Base-by-base conservation (phyloP, 495 filamentous ascomycete genomes). In the Lasiosphaeriaceae sp. region DNA sequence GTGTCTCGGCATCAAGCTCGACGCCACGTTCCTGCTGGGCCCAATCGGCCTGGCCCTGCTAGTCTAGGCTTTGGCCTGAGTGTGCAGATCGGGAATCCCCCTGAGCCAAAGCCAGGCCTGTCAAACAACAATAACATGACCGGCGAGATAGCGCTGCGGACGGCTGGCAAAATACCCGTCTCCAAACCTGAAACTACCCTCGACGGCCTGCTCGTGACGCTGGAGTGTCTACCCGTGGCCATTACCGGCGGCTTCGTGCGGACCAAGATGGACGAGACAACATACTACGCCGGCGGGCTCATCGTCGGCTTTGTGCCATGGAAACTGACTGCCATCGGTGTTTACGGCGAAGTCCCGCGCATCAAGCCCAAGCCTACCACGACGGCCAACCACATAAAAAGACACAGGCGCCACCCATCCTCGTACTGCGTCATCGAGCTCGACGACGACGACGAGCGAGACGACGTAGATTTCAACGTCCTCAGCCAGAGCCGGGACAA, bases 131-230 rank as follows among this genome's bases (percentile, higher is more conserved):
- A 35, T 35, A 12, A 35, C 31, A 35, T 35, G 31, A 35, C 31
- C 7, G 12, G 7, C 31, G 12, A 35, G 31, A 12, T 12, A 12
- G 12, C 31, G 31, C 6, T 12, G 12, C 7, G 7, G 31, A 12
- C 31, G 31, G 31, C 31, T n/a, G n/a, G n/a, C n/a, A n/a, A n/a
- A n/a, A 35, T 35, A 35, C 31, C 31, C 31, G 12, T 82, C 14
- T 59, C 79, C 7, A 60, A 62, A n/a, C 71, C 70, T 0, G 31
- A 53, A 3, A 78, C 75, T 57, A 74, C 78, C 55, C 59, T 83
- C 1, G 71, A 67, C n/a, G 77, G 78, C 3, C 74, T 79, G 50
- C 74, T 71, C 1, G 58, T 82, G 11, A 39, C 41, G 0, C 72
- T 76, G 45, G 56, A 76, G 31, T 54, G 62, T 39, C 63, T 67